These are phyloP conservation scores for Garcia nutans DNA, from an alignment of 345 rosid genomes.

Conservation along the genomic window DNA sequence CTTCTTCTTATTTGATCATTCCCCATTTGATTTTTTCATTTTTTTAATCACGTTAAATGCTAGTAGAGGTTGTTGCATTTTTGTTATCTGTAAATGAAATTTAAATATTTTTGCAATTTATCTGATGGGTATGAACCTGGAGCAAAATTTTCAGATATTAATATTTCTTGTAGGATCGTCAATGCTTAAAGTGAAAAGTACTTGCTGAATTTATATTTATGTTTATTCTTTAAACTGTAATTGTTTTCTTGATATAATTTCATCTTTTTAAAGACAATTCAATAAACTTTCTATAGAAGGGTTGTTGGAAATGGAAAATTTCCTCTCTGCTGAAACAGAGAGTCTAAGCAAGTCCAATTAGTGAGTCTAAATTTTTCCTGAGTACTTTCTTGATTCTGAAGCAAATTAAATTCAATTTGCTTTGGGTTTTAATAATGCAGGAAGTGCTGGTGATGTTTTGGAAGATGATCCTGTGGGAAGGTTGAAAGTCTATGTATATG, in stretches of 20 bases:
- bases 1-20: background rate
- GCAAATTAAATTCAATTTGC: background rate
- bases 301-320: background rate
- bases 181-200: background rate
- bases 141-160: background rate
- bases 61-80: background rate
- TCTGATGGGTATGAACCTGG: background rate
- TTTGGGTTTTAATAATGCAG: constrained; percentile 38
- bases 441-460: constrained; percentile 95
- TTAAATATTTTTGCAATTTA: too few species aligned
- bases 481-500: constrained; percentile 83
- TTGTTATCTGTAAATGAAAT: background rate
- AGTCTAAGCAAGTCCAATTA: background rate
- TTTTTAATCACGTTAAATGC: background rate
- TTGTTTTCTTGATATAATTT: too few species aligned
- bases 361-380: background rate
- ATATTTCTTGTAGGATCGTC: background rate
- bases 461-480: constrained; percentile 95
- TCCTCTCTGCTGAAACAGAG: too few species aligned
- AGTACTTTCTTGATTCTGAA: background rate
- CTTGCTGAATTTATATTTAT: background rate
- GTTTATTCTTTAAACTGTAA: too few species aligned
- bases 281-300: too few species aligned
- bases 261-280: too few species aligned
- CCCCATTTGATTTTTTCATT: too few species aligned